phyloP scores from a whole-genome alignment of 2,329 filamentous ascomycete species.

The Penicillium sp. region DNA sequence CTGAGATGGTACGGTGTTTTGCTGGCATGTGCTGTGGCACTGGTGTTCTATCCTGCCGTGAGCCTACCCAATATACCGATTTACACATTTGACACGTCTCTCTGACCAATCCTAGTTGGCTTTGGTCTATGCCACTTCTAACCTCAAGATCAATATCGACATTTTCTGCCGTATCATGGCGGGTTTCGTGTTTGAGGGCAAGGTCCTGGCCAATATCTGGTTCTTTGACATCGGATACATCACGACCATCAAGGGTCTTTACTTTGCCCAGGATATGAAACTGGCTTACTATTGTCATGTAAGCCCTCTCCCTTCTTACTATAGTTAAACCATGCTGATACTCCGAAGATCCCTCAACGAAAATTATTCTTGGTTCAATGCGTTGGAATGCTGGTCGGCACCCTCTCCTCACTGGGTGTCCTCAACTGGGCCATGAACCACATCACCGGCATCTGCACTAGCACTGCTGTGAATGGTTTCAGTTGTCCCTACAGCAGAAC shows the following conservation, averaged over 20 bases:
- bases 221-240: conserved; percentile 32
- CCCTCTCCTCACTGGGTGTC: conserved; percentile 46
- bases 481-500: conserved; percentile 55
- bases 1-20: conserved; percentile 30
- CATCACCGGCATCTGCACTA: conserved; percentile 50
- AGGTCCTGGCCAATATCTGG: conserved; percentile 35
- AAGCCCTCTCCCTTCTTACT: not conserved
- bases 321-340: conserved; percentile 24
- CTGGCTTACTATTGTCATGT: conserved; percentile 28
- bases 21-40: conserved; percentile 23
- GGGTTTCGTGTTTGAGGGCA: conserved; percentile 33
- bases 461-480: conserved; percentile 58
- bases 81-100: not conserved
- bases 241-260: conserved; percentile 28
- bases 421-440: conserved; percentile 48
- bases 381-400: conserved; percentile 48
- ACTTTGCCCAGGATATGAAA: conserved; percentile 33
- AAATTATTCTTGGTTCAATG: conserved; percentile 52
- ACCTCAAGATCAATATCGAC: conserved; percentile 32
- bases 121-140: conserved; percentile 28
- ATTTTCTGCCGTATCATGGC: conserved; percentile 32
- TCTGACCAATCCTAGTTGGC: conserved; percentile 17
- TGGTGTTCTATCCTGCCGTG: conserved; percentile 28
- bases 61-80: not conserved
- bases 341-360: conserved; percentile 40